phyloP scores from a whole-genome alignment of 2,329 filamentous ascomycete genomes.

The Apiospora saccharicola region DNA sequence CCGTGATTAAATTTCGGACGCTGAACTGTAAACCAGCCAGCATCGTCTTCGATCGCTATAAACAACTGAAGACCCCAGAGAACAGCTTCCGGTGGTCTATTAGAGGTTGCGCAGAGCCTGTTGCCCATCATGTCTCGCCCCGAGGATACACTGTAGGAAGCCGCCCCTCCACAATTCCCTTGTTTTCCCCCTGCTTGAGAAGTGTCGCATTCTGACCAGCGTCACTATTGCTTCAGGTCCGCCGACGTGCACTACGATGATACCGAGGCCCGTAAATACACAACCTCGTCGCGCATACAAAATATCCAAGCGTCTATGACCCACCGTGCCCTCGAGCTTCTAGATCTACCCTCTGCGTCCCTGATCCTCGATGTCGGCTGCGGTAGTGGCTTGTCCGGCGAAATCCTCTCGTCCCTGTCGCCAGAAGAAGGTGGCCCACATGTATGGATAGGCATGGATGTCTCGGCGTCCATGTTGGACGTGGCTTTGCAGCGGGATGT shows the following conservation, averaged over 20 bases:
- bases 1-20: background rate
- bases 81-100: background rate
- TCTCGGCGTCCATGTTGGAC: constrained; percentile 95
- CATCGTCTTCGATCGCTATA: background rate
- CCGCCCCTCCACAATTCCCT: constrained; percentile 31
- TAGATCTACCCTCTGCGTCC: constrained; percentile 80
- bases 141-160: constrained; percentile 85
- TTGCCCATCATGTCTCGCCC: constrained; percentile 85
- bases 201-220: constrained; percentile 8
- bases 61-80: background rate
- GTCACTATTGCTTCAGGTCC: constrained; percentile 62
- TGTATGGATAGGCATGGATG: constrained; percentile 97
- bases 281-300: constrained; percentile 92
- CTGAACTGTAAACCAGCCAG: background rate
- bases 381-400: constrained; percentile 91
- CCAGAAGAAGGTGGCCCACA: constrained; percentile 82
- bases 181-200: constrained; percentile 17
- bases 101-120: background rate
- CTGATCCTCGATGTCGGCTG: constrained; percentile 97
- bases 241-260: constrained; percentile 99
- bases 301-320: constrained; percentile 97
- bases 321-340: constrained; percentile 87
- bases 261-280: constrained; percentile 95
- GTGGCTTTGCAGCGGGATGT: constrained; percentile 90
- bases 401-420: constrained; percentile 81